Evolutionary conservation across 805 yeast species (phyloP).

Genomic region (Wickerhamomyces xylosicus): DNA sequence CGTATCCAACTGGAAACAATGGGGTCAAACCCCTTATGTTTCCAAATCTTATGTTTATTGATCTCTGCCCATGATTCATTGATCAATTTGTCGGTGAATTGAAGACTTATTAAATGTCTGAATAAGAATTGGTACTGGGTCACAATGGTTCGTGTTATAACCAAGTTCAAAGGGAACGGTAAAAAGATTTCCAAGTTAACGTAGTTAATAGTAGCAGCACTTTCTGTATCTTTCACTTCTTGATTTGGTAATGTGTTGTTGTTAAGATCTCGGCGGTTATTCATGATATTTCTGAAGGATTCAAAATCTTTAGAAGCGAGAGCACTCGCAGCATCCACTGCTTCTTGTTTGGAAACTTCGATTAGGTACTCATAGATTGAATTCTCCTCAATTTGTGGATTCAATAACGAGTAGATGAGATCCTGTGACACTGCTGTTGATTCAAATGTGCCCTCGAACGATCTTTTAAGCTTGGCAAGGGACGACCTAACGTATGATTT

Average conservation of each 20-base stretch:
- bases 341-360: conserved; percentile 41
- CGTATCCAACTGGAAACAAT: conserved; percentile 43
- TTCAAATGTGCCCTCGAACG: conserved; percentile 12
- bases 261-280: conserved; percentile 26
- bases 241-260: conserved; percentile 3
- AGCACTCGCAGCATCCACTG: conserved; percentile 44
- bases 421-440: conserved; percentile 9
- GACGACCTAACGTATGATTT: conserved; percentile 25
- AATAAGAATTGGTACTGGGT: conserved; percentile 74
- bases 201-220: conserved; percentile 36
- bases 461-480: conserved; percentile 23
- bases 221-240: conserved; percentile 19
- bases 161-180: conserved; percentile 81
- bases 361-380: conserved; percentile 30
- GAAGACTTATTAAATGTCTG: conserved; percentile 57
- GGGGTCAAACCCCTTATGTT: conserved; percentile 30
- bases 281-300: conserved; percentile 32
- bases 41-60: conserved; percentile 59
- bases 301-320: conserved; percentile 34
- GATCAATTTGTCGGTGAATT: conserved; percentile 47
- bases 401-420: conserved; percentile 20
- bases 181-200: conserved; percentile 47
- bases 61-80: conserved; percentile 68
- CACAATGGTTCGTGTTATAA: conserved; percentile 59
- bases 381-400: conserved; percentile 30